Percentiles rank a stretch among this genome's conserved stretches.
phyloP scores from a whole-genome alignment of 495 filamentous ascomycete genomes.

The Daldinia vernicosa region DNA sequence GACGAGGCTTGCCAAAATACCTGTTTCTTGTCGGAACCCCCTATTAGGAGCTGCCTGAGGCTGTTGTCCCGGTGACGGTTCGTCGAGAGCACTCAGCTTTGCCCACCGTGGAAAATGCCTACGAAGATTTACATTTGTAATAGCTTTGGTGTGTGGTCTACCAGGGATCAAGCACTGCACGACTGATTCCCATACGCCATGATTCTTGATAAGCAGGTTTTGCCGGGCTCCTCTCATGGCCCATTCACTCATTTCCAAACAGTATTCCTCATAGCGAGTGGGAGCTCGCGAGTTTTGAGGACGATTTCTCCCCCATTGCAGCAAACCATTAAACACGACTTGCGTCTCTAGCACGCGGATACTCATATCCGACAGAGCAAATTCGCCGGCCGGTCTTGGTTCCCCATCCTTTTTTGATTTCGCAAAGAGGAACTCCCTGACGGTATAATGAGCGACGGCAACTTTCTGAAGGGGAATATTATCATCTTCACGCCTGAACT shows the following conservation, averaged over 20 bases:
- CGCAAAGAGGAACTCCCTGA: conserved; percentile 48
- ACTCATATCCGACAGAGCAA: conserved; percentile 29
- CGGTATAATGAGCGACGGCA: conserved; percentile 48
- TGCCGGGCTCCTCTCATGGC: conserved; percentile 13
- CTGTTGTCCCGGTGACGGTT: neutral
- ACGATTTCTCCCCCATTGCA: conserved; percentile 21
- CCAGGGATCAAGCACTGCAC: conserved; percentile 15
- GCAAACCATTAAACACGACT: conserved; percentile 37
- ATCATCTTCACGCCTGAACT: conserved; percentile 20
- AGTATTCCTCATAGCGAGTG: conserved; percentile 41
- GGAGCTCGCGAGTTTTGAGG: neutral
- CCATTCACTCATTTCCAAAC: conserved; percentile 28
- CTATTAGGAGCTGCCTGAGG: neutral
- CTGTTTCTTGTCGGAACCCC: neutral
- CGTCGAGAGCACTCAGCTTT: conserved; percentile 16
- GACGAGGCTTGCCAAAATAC: conserved; percentile 27
- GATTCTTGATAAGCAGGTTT: conserved; percentile 19
- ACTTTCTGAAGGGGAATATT: conserved; percentile 15
- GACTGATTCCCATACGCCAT: conserved; percentile 15
- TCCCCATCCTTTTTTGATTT: neutral
- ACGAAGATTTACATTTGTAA: conserved; percentile 10
- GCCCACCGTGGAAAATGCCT: conserved; percentile 16
- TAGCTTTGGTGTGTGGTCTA: neutral
- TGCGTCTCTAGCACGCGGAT: conserved; percentile 34
- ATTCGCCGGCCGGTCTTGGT: conserved; percentile 31